These are phyloP conservation scores for Withania somnifera DNA, from an alignment of 305 asterid species.

Conservation along the genomic window DNA sequence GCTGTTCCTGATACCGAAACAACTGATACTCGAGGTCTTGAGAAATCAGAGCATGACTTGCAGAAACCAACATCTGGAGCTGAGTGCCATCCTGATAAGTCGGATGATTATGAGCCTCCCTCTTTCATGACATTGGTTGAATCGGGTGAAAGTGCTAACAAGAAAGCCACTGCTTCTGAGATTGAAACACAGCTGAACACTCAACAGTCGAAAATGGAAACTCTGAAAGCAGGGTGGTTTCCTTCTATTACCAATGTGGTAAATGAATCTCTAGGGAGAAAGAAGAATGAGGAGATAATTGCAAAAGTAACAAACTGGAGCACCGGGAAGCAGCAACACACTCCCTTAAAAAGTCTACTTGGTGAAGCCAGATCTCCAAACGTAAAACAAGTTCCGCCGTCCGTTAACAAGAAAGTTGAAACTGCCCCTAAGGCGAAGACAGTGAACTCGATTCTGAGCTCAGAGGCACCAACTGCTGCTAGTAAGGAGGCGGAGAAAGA, in stretches of 20 bases:
- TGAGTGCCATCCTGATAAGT: slow-evolving; percentile 19
- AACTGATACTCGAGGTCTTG: slow-evolving; percentile 17
- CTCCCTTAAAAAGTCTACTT: slow-evolving; percentile 47
- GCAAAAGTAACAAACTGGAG: slow-evolving; percentile 77
- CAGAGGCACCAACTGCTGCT: slow-evolving; percentile 21
- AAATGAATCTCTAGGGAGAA: slow-evolving; percentile 75
- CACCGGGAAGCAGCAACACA: slow-evolving; percentile 30
- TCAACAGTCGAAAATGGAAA: slow-evolving; percentile 38
- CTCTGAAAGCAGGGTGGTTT: slow-evolving; percentile 58
- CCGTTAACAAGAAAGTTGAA: slow-evolving; percentile 26
- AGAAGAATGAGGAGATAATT: slow-evolving; percentile 75
- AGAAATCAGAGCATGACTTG: slow-evolving; percentile 21
- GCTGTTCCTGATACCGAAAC: slow-evolving; percentile 16
- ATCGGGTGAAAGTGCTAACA: slow-evolving; percentile 15
- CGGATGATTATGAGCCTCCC: slow-evolving; percentile 58
- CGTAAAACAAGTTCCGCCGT: slow-evolving; percentile 25
- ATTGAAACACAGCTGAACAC: slow-evolving; percentile 28
- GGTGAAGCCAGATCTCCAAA: slow-evolving; percentile 51
- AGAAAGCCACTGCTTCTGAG: slow-evolving; percentile 34
- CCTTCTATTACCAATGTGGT: slow-evolving; percentile 59
- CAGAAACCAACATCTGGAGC: slow-evolving; percentile 26
- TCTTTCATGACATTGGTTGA: slow-evolving; percentile 73
- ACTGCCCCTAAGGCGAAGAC: slow-evolving; percentile 26
- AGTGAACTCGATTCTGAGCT: slow-evolving; percentile 21
- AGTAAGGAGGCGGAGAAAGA: slow-evolving; percentile 48